phyloP scores from a whole-genome alignment of 1,139 yeast genomes.

The Scheffersomyces illinoinensis region DNA sequence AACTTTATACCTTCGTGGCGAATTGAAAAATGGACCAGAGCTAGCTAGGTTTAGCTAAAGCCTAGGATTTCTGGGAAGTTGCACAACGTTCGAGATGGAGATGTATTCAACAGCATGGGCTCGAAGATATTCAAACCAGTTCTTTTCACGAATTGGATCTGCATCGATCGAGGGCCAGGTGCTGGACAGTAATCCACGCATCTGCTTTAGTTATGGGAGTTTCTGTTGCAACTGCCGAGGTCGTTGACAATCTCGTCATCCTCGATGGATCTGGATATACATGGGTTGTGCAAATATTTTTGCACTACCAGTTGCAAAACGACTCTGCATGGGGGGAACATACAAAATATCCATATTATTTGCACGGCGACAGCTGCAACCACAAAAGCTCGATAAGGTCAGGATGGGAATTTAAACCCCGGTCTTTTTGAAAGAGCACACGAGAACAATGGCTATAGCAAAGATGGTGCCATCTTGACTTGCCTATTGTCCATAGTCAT shows the following conservation, averaged over 20 bases:
- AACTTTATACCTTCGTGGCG: background rate
- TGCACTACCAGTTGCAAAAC: background rate
- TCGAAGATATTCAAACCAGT: background rate
- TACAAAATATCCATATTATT: background rate
- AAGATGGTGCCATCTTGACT: background rate
- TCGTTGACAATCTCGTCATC: background rate
- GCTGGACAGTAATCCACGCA: background rate
- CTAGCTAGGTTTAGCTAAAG: background rate
- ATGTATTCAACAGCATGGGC: background rate
- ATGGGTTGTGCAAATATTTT: background rate
- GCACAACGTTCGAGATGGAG: background rate
- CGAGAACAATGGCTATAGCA: background rate
- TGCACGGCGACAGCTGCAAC: background rate
- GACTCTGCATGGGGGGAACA: background rate
- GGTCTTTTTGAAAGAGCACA: background rate
- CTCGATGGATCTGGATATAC: background rate
- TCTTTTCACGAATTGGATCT: background rate
- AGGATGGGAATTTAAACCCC: background rate
- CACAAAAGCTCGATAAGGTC: background rate
- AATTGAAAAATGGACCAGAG: background rate
- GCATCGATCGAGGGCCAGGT: background rate
- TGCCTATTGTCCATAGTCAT: background rate
- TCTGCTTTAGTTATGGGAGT: background rate
- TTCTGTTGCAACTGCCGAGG: background rate
- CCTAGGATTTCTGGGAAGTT: background rate